A percentile compares a stretch with the other conserved stretches of the same genome.
phyloP scores from a whole-genome alignment of 2,329 filamentous ascomycete species.

The Ilyonectria mors-panacis region DNA sequence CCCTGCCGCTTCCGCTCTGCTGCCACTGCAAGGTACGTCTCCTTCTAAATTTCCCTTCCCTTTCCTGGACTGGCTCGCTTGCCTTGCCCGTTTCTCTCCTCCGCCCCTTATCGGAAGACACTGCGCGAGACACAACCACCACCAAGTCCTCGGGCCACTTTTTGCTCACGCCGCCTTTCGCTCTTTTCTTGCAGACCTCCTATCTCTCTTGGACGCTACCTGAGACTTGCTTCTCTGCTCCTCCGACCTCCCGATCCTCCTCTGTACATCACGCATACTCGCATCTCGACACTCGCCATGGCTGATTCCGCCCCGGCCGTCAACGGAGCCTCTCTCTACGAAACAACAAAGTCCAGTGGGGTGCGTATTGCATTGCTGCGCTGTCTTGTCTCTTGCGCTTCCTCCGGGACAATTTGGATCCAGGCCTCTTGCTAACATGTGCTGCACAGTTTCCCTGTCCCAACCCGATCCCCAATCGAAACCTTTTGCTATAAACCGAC shows the following conservation, averaged over 20 bases:
- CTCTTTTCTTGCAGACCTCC: slow-evolving; percentile 34
- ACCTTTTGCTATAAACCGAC: slow-evolving; percentile 13
- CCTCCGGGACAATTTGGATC: slow-evolving; percentile 33
- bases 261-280: background rate
- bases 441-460: slow-evolving; percentile 29
- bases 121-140: slow-evolving; percentile 25
- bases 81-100: slow-evolving; percentile 44
- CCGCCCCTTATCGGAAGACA: slow-evolving; percentile 44
- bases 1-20: slow-evolving; percentile 11
- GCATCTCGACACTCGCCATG: slow-evolving; percentile 26
- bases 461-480: slow-evolving; percentile 21
- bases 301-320: slow-evolving; percentile 52
- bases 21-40: slow-evolving; percentile 28
- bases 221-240: slow-evolving; percentile 1
- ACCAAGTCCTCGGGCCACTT: slow-evolving; percentile 47
- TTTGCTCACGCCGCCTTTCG: slow-evolving; percentile 44
- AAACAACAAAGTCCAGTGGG: slow-evolving; percentile 69
- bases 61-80: slow-evolving; percentile 43
- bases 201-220: slow-evolving; percentile 10
- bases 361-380: slow-evolving; percentile 52
- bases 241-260: slow-evolving; percentile 17
- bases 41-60: slow-evolving; percentile 22
- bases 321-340: slow-evolving; percentile 63
- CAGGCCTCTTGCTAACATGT: slow-evolving; percentile 39
- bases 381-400: slow-evolving; percentile 18